phyloP scores from a whole-genome alignment of 305 asterid genomes.

The Andrographis paniculata region DNA sequence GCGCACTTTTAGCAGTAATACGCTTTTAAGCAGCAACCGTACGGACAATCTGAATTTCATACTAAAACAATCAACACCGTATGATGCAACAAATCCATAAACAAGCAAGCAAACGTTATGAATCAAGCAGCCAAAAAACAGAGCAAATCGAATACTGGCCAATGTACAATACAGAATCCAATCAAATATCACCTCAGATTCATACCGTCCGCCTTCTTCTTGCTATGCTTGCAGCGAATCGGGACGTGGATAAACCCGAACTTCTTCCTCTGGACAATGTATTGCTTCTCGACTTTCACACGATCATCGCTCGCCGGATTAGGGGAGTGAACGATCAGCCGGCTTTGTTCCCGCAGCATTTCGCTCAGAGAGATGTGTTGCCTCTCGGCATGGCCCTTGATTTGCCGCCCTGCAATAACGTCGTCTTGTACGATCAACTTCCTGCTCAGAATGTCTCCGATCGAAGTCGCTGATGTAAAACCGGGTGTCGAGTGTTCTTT shows the following conservation, averaged over 20 bases:
- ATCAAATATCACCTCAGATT: conserved; percentile 24
- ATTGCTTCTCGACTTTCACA: conserved; percentile 36
- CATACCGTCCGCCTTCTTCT: conserved; percentile 42
- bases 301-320: conserved; percentile 27
- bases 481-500: conserved; percentile 22
- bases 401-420: conserved; percentile 26
- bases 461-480: conserved; percentile 39
- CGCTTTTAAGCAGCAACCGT: background rate
- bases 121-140: conserved; percentile 12
- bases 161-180: background rate
- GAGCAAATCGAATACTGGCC: conserved; percentile 13
- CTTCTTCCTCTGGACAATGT: conserved; percentile 47
- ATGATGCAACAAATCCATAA: background rate
- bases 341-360: conserved; percentile 57
- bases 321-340: conserved; percentile 35
- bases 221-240: conserved; percentile 40
- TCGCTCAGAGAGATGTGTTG: conserved; percentile 50
- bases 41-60: too few relatives aligned
- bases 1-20: conserved; percentile 8
- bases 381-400: conserved; percentile 34
- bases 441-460: conserved; percentile 50
- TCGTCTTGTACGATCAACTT: conserved; percentile 43
- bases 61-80: too few relatives aligned
- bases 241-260: conserved; percentile 64
- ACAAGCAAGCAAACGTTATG: background rate